Percentiles rank a stretch among this genome's conserved stretches.
Evolutionary conservation across 1,139 yeast genomes (phyloP).

Genomic region (Kodamaea sp.): DNA sequence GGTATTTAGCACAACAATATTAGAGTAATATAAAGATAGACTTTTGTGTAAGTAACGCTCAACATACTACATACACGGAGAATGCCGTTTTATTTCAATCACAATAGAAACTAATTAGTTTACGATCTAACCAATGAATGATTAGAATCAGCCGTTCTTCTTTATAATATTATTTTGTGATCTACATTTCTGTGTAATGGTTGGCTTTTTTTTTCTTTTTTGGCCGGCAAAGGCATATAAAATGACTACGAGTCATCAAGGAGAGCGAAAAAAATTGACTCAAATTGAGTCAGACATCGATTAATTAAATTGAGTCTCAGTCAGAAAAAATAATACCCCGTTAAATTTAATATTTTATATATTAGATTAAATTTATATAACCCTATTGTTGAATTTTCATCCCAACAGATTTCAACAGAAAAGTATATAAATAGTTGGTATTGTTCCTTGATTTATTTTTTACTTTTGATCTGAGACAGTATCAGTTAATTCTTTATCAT

Average conservation of each 20-base stretch:
- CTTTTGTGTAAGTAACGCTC: not conserved
- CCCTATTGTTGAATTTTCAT: not conserved
- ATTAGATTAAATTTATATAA: too few species aligned
- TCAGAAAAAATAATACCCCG: not conserved
- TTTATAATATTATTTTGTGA: too few species aligned
- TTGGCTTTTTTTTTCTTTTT: not conserved
- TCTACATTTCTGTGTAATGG: not conserved
- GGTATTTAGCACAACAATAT: slow-evolving; percentile 1
- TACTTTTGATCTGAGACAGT: too few species aligned
- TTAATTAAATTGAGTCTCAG: not conserved
- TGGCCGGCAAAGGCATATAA: not conserved
- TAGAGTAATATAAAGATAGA: not conserved
- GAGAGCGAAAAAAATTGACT: slow-evolving; percentile 1
- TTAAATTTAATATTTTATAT: not conserved
- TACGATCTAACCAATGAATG: too few species aligned
- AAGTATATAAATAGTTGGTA: too few species aligned
- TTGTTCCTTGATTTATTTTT: too few species aligned
- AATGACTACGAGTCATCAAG: slow-evolving; percentile 9
- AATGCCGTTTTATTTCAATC: not conserved
- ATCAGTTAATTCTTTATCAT: too few species aligned
- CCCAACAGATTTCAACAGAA: not conserved
- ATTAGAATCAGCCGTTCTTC: too few species aligned
- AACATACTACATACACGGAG: not conserved
- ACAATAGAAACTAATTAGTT: not conserved
- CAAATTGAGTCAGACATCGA: slow-evolving; percentile 4